Conservation (phyloP, 805 yeast species). For the Saccharomycopsis capsularis region DNA sequence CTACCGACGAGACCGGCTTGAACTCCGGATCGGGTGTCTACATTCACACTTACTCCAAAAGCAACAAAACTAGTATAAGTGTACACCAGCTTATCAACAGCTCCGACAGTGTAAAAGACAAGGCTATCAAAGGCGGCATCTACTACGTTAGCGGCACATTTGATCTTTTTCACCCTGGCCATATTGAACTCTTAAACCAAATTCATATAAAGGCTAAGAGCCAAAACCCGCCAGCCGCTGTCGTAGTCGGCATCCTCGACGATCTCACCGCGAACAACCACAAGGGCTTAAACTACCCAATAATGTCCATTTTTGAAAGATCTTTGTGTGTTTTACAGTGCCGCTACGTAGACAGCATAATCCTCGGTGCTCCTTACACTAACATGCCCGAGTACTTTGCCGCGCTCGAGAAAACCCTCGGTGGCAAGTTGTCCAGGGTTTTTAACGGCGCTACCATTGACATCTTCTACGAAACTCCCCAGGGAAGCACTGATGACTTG, state of each 20-base stretch:
- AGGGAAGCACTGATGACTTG: constrained; percentile 21
- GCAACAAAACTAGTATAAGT: too few species aligned
- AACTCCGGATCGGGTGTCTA: constrained; percentile 52
- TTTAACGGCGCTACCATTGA: constrained; percentile 54
- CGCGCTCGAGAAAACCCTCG: constrained; percentile 27
- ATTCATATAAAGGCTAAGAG: constrained; percentile 36
- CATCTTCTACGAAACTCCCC: constrained; percentile 30
- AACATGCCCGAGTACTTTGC: constrained; percentile 38
- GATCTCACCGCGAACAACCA: constrained; percentile 48
- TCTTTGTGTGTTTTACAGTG: constrained; percentile 85
- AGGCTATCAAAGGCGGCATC: constrained; percentile 19
- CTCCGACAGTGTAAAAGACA: constrained; percentile 17
- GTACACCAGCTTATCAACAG: constrained; percentile 33
- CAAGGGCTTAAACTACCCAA: constrained; percentile 64
- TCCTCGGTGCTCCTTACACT: constrained; percentile 60
- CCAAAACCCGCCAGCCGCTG: constrained; percentile 32
- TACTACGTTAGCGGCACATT: constrained; percentile 76
- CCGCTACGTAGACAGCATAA: constrained; percentile 69
- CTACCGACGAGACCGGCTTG: constrained; percentile 57
- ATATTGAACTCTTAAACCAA: constrained; percentile 61
- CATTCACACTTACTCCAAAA: constrained; percentile 30
- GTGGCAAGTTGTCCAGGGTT: constrained; percentile 35
- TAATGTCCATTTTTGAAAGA: constrained; percentile 85
- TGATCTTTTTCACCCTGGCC: constrained; percentile 92
- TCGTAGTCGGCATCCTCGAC: constrained; percentile 63